These are phyloP conservation scores for Chlorella sp. DNA, from an alignment of 139 green algal genomes.

Conservation along the genomic window DNA sequence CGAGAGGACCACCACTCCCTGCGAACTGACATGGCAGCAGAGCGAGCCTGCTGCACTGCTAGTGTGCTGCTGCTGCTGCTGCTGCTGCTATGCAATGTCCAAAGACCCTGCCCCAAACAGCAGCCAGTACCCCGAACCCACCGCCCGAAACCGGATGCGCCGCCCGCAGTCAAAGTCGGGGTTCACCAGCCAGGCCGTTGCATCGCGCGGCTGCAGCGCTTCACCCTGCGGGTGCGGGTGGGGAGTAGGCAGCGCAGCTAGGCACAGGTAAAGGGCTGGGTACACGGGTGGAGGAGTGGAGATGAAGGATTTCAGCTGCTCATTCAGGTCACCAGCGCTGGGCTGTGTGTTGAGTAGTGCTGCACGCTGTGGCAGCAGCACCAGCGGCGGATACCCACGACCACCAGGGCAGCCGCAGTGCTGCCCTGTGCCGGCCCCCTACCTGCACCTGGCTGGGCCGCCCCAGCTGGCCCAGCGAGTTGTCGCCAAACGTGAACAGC, in stretches of 20 bases:
- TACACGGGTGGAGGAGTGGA: neutral
- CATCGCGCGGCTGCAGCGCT: neutral
- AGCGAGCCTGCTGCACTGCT: too few species aligned
- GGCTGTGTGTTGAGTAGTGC: too few species aligned
- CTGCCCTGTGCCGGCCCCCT: neutral
- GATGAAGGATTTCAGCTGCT: too few species aligned
- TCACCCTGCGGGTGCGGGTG: slow-evolving; percentile 16
- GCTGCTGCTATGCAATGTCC: too few species aligned
- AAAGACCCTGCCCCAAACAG: too few species aligned
- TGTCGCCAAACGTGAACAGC: slow-evolving; percentile 54
- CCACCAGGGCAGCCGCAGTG: neutral
- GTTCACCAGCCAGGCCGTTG: slow-evolving; percentile 22
- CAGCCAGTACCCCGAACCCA: neutral
- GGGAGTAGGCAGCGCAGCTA: too few species aligned
- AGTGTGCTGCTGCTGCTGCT: too few species aligned
- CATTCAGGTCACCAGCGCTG: too few species aligned
- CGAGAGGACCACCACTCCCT: too few species aligned
- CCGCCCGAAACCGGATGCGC: slow-evolving; percentile 14
- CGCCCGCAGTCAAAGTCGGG: neutral
- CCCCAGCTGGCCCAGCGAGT: slow-evolving; percentile 50
- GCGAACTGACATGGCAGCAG: too few species aligned
- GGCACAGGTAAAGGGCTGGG: neutral
- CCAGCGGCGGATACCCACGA: too few species aligned
- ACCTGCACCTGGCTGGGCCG: slow-evolving; percentile 2
- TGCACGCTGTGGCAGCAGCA: too few species aligned